Evolutionary conservation across 306 rosid genomes (phyloP).

Genomic region (Vigna trinervia): DNA sequence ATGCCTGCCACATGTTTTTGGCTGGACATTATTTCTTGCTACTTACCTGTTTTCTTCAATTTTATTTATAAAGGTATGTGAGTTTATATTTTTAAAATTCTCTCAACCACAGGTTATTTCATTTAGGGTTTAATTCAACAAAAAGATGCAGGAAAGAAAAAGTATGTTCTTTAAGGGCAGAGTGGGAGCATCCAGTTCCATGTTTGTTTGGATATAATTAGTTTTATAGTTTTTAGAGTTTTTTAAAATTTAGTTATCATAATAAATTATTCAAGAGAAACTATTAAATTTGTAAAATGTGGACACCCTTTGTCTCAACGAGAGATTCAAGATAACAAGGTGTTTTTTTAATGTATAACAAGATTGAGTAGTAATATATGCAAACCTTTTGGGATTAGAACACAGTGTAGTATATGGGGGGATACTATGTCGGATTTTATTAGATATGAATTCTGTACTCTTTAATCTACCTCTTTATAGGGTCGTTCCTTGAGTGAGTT

Average conservation of each 20-base stretch:
- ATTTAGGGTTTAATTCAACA: conserved; percentile 8
- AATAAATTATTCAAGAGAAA: conserved; percentile 8
- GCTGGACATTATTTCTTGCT: conserved; percentile 3
- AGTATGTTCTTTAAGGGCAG: conserved; percentile 15
- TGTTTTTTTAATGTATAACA: too few relatives aligned
- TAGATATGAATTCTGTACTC: too few relatives aligned
- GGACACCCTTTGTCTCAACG: background rate
- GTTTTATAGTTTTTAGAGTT: conserved; percentile 24
- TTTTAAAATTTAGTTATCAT: conserved; percentile 11
- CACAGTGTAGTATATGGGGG: too few relatives aligned
- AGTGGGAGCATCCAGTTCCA: conserved; percentile 5
- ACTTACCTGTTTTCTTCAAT: conserved; percentile 22
- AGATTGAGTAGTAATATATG: background rate
- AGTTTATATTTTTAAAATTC: conserved; percentile 2
- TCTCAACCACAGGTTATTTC: conserved; percentile 13
- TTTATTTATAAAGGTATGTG: background rate
- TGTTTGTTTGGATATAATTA: conserved; percentile 9
- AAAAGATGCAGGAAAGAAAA: conserved; percentile 14
- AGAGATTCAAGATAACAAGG: background rate
- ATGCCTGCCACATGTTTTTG: conserved; percentile 34
- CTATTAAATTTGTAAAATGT: conserved; percentile 1
- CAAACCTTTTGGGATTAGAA: too few relatives aligned
- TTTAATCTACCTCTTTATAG: too few relatives aligned
- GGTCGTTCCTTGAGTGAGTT: too few relatives aligned
- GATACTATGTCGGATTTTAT: too few relatives aligned